Evolutionary conservation across 352 stramenopile species (phyloP), one percentile per base, ranked within the genome.

Genomic region (Globisporangium solare): DNA sequence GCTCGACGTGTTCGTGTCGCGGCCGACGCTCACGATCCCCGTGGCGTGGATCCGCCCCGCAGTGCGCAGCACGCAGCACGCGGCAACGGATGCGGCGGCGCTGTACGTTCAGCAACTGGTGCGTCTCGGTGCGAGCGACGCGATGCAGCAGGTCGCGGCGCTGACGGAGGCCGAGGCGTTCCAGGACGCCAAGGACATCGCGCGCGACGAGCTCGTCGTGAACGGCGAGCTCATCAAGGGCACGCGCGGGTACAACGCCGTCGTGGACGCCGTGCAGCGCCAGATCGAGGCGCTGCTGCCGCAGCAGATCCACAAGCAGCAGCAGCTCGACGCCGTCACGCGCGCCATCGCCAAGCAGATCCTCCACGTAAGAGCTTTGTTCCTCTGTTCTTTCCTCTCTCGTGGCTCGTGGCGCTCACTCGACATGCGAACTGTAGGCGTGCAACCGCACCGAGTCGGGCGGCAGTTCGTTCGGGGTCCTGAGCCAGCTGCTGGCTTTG

Each of bases 401-500:
- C 17, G 0, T 10, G 27, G 24, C 15, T 31, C 18, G 27, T 15
- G 14, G 15, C n/a, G 8, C 15, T 37, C 11, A 17, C 10, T 27
- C 12, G 32, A 35, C 27, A n/a, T n/a, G n/a, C n/a, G n/a, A n/a
- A n/a, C n/a, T n/a, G 27, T 68, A 89, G 67, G 73, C 82, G 2
- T 86, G 78, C 67, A 93, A 93, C 51, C 80, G 83, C 2, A 93
- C 83, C 15, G 80, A 93, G 56, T 93, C 83, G 0, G 80, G 83
- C 12, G 83, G 83, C 10, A 70, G 63, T 18, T 83, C 80, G 18
- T 93, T 86, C 42, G 83, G 91, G 49, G 64, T 89, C 18, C 63
- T 93, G 37, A 70, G 73, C 15, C 72, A 73, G 24, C 76, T 93
- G 37, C 27, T 91, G 7, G 76, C 73, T 10, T 8, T 35, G 27